Base-by-base conservation (phyloP, 768 basidiomycete genomes). In the Xerocomus potaroensis region DNA sequence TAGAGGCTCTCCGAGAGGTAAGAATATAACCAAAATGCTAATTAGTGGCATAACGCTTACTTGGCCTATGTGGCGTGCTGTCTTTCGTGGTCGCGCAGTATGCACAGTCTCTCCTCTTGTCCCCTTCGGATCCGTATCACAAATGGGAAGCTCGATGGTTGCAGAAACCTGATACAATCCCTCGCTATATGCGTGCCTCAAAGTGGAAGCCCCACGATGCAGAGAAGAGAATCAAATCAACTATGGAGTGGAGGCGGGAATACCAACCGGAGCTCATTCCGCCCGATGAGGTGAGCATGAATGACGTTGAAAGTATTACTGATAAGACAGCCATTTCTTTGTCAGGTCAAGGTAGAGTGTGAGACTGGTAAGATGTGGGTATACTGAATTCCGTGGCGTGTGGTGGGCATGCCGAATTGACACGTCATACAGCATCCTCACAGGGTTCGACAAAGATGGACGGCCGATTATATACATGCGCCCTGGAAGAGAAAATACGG, bases 401-500 rank as follows among this genome's bases (percentile, higher is more conserved):
- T 27, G 37, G 6, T 29, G 35, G 27, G 32, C n/a, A 14, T 15
- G 35, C 40, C 27, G 21, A 48, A 30, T 14, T 30, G 29, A 38
- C 30, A 22, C 15, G n/a, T 16, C 26, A 15, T 34, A 6, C 53
- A 91, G 90, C 36, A 76, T 92, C 38, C 66, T 92, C 37, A 89
- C 81, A 45, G 91, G 91, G 7, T 93, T 92, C 54, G 91, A 94
- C 67, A 75, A 73, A 42, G 87, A 91, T 46, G 89, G 88, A 5
- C 74, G 91, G n/a, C 91, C 91, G 0, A 84, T 93, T 34, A 70
- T 94, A 12, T 92, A 91, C 66, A 83, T 94, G 82, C 82, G 89
- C 14, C 91, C 91, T 0, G 90, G 89, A 22, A 75, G 80, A 49
- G 89, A 94, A 62, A 93, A 92, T 63, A 92, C 91, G 8, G 77